phyloP scores from a whole-genome alignment of 78 protist genomes.

The Protostelium mycophagum region DNA sequence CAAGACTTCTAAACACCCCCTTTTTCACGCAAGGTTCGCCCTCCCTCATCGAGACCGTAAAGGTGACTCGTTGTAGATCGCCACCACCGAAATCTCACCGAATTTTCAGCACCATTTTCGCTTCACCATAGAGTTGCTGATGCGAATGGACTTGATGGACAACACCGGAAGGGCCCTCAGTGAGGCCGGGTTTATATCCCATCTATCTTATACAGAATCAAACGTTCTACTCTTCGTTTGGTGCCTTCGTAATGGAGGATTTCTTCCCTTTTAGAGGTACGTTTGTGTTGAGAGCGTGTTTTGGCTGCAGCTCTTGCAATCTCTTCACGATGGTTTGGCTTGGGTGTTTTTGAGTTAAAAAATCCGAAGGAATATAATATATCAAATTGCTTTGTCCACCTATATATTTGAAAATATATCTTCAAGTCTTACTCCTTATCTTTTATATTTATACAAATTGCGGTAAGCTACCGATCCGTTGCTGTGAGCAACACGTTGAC shows the following conservation, averaged over 20 bases:
- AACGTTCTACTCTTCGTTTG: slow-evolving; percentile 13
- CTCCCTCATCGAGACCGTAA: neutral
- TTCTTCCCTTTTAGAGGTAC: too few relatives aligned
- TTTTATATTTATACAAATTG: too few relatives aligned
- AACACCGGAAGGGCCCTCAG: slow-evolving; percentile 8
- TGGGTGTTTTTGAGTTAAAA: neutral
- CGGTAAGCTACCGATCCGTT: too few relatives aligned
- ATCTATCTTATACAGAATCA: slow-evolving; percentile 40
- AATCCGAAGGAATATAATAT: too few relatives aligned
- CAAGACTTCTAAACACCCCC: neutral
- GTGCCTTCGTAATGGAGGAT: slow-evolving; percentile 11
- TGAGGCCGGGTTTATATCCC: slow-evolving; percentile 18
- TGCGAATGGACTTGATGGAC: slow-evolving; percentile 1
- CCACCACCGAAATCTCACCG: neutral
- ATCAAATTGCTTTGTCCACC: too few relatives aligned
- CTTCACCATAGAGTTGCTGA: slow-evolving; percentile 27
- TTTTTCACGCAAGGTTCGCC: neutral
- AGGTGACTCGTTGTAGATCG: neutral
- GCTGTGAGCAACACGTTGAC: too few relatives aligned
- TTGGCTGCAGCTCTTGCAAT: too few relatives aligned
- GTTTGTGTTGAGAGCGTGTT: too few relatives aligned
- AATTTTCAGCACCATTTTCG: neutral
- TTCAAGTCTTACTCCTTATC: too few relatives aligned
- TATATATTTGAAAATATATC: too few relatives aligned
- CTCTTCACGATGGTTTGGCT: too few relatives aligned